phyloP scores from a whole-genome alignment of 345 rosid species.

The Ceriops decandra region DNA sequence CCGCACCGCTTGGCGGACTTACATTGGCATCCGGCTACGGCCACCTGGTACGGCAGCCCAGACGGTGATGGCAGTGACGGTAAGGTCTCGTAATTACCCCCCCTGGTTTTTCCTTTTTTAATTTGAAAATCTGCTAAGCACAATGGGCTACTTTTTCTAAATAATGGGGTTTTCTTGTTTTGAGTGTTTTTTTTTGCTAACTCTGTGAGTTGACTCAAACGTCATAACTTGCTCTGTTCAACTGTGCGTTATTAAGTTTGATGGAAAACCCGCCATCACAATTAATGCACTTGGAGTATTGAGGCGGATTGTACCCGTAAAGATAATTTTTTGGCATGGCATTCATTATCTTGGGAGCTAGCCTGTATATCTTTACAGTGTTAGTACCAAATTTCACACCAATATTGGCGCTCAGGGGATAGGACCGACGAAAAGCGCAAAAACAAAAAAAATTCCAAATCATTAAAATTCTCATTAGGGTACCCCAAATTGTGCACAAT shows the following conservation, averaged over 20 bases:
- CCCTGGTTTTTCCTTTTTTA: background rate
- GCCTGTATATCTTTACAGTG: too few relatives aligned
- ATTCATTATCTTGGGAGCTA: too few relatives aligned
- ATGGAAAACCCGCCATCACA: background rate
- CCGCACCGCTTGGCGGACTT: constrained; percentile 25
- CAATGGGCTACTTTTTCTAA: background rate
- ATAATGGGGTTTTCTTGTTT: background rate
- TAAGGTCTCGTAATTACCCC: constrained; percentile 10
- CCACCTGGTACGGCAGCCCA: constrained; percentile 97
- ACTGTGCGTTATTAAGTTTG: background rate
- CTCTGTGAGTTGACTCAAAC: constrained; percentile 5
- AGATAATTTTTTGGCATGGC: too few relatives aligned
- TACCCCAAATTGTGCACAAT: too few relatives aligned
- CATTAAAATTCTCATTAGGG: too few relatives aligned
- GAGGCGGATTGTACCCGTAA: too few relatives aligned
- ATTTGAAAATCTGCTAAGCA: background rate
- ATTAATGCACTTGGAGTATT: too few relatives aligned
- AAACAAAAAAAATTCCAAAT: too few relatives aligned
- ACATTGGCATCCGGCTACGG: constrained; percentile 83
- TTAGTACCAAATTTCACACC: too few relatives aligned
- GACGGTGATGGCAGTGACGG: constrained; percentile 98
- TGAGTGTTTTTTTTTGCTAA: background rate
- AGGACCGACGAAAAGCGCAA: too few relatives aligned
- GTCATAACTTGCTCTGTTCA: background rate
- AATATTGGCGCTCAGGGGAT: too few relatives aligned